Percentiles rank a stretch among this genome's conserved stretches.
These are phyloP conservation scores for Nemania serpens DNA, from an alignment of 2,329 filamentous ascomycete species.

Conservation along the genomic window DNA sequence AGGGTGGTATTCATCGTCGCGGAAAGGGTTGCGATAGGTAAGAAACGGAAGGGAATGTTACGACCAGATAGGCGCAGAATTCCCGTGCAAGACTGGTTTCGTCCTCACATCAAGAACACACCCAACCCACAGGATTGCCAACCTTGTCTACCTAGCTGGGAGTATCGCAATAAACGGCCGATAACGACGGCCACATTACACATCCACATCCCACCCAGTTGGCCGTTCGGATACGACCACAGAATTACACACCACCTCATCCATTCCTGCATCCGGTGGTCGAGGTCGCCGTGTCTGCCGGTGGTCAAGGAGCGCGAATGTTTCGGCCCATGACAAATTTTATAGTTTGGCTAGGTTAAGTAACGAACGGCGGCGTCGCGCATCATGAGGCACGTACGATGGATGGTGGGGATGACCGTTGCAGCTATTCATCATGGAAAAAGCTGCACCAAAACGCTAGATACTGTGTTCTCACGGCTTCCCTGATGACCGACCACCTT, in stretches of 20 bases:
- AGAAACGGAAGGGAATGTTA: not conserved
- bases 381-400: not conserved
- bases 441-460: not conserved
- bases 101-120: conserved; percentile 15
- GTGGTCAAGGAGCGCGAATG: not conserved
- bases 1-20: conserved; percentile 9
- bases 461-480: not conserved
- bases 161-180: too few species aligned
- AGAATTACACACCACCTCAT: not conserved
- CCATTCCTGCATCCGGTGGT: not conserved
- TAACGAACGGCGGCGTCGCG: not conserved
- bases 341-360: not conserved
- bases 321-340: not conserved
- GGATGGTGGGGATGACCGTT: not conserved
- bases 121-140: conserved; percentile 23
- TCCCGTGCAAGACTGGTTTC: too few species aligned
- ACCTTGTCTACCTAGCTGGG: not conserved
- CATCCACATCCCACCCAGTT: too few species aligned
- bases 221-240: not conserved
- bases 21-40: not conserved
- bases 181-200: not conserved
- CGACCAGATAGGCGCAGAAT: not conserved
- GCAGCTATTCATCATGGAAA: not conserved
- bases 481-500: not conserved
- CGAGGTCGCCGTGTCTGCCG: not conserved